These are phyloP conservation scores for Phytophthora syringae DNA, from an alignment of 352 stramenopile genomes.

Conservation along the genomic window DNA sequence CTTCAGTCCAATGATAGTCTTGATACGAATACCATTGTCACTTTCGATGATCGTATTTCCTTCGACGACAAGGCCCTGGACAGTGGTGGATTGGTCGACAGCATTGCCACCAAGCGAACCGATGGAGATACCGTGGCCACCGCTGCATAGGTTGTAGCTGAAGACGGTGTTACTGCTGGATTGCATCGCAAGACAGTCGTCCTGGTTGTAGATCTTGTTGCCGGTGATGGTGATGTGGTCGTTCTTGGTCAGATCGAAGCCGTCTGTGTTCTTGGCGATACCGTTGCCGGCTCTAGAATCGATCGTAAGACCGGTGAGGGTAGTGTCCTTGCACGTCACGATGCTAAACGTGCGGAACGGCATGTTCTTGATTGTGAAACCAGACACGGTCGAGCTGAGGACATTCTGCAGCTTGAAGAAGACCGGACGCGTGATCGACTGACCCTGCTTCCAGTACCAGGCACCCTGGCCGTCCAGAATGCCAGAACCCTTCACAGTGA, in stretches of 20 bases:
- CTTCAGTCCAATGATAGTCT: constrained; percentile 37
- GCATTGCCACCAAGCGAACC: constrained; percentile 30
- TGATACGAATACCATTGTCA: constrained; percentile 39
- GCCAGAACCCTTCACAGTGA: constrained; percentile 28
- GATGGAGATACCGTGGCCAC: constrained; percentile 39
- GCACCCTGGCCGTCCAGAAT: constrained; percentile 38
- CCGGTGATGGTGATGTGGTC: constrained; percentile 4
- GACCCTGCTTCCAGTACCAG: constrained; percentile 41
- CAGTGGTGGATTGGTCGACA: constrained; percentile 20
- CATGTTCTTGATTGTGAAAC: constrained; percentile 40
- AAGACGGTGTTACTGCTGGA: constrained; percentile 25
- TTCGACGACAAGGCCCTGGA: constrained; percentile 26
- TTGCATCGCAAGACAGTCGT: too few species aligned
- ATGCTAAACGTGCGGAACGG: constrained; percentile 12
- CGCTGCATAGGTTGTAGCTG: constrained; percentile 21
- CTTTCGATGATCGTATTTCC: constrained; percentile 33
- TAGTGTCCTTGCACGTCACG: constrained; percentile 19
- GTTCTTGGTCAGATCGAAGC: constrained; percentile 10
- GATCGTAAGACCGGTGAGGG: constrained; percentile 30
- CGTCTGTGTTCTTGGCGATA: constrained; percentile 28
- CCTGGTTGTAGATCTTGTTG: constrained; percentile 9
- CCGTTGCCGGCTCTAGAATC: constrained; percentile 31
- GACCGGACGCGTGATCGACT: constrained; percentile 28
- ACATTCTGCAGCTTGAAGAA: constrained; percentile 34
- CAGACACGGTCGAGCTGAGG: constrained; percentile 22